Percentiles rank a stretch among this genome's conserved stretches.
phyloP scores from a whole-genome alignment of 257 asterid species.

The Solanum tarijense region DNA sequence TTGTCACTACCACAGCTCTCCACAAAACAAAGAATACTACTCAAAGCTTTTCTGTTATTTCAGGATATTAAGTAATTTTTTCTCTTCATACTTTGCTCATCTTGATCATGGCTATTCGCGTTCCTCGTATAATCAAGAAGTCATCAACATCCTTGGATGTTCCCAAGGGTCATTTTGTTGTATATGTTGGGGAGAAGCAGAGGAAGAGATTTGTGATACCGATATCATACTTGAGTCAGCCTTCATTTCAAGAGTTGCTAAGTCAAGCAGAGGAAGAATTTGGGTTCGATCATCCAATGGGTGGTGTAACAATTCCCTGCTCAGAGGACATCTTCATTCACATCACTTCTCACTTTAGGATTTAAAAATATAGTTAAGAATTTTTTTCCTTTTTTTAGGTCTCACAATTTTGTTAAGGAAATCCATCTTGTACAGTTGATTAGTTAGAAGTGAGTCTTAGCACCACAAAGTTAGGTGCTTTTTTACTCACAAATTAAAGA shows the following conservation, averaged over 20 bases:
- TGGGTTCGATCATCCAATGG: constrained; percentile 46
- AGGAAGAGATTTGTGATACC: constrained; percentile 27
- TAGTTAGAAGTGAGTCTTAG: background rate
- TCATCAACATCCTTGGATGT: constrained; percentile 4
- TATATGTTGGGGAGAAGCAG: constrained; percentile 44
- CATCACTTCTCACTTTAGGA: constrained; percentile 17
- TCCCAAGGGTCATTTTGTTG: constrained; percentile 51
- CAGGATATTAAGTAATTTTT: background rate
- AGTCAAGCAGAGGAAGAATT: constrained; percentile 27
- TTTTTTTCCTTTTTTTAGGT: background rate
- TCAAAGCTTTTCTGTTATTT: background rate
- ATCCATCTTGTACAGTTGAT: background rate
- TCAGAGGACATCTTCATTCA: constrained; percentile 15
- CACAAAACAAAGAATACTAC: background rate
- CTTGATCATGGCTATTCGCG: background rate
- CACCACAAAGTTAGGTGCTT: background rate
- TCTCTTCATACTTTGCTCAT: background rate
- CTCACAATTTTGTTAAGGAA: background rate
- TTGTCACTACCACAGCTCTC: background rate
- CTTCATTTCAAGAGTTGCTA: constrained; percentile 33
- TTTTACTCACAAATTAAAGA: background rate
- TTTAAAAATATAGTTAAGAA: background rate
- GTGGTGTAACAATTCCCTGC: constrained; percentile 49
- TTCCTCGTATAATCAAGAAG: background rate
- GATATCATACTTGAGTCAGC: constrained; percentile 28